Evolutionary conservation across 257 asterid species (phyloP).

Genomic region (Salvia rosmarinus): DNA sequence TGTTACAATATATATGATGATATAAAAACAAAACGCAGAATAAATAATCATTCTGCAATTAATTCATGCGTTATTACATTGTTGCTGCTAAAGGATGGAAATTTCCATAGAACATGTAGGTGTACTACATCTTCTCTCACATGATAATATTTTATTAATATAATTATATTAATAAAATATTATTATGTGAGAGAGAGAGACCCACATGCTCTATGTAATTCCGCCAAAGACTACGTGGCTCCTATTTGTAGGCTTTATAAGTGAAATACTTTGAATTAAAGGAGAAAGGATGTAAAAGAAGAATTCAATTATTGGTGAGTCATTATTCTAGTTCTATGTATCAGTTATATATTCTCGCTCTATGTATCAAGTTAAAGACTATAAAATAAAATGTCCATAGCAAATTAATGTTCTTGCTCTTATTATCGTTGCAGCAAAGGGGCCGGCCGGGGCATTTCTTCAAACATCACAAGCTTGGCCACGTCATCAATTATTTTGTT

Average conservation of each 20-base stretch:
- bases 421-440: neutral
- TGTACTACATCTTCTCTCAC: too few relatives aligned
- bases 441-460: constrained; percentile 27
- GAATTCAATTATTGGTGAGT: neutral
- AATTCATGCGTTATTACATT: too few relatives aligned
- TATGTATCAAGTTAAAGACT: neutral
- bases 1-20: too few relatives aligned
- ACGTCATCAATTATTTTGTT: too few relatives aligned
- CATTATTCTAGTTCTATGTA: neutral
- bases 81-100: too few relatives aligned
- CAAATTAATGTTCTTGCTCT: constrained; percentile 17
- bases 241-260: neutral
- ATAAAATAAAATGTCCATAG: constrained; percentile 1
- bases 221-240: neutral
- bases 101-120: too few relatives aligned
- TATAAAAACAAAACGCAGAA: too few relatives aligned
- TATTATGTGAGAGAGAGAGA: too few relatives aligned
- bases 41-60: too few relatives aligned
- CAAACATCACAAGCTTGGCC: neutral
- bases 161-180: too few relatives aligned
- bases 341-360: neutral
- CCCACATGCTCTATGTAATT: too few relatives aligned
- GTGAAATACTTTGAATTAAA: neutral
- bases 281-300: neutral
- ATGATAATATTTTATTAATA: too few relatives aligned